A percentile compares a stretch with the other conserved stretches of the same genome.
Conservation (phyloP, 495 filamentous ascomycete genomes). For the Melanomma pulvis-pyrius region DNA sequence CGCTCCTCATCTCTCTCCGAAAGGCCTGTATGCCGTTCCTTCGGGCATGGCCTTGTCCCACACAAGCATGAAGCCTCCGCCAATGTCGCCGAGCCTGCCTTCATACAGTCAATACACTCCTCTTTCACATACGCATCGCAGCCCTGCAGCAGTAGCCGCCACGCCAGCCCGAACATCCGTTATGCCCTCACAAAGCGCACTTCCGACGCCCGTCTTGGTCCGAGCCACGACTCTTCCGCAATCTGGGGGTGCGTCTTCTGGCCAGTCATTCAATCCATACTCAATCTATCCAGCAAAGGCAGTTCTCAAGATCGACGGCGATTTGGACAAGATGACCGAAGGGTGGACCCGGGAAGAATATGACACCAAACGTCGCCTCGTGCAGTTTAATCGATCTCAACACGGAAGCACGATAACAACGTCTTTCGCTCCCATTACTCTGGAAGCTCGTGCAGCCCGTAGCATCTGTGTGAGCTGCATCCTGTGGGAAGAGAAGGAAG, state of each 20-base stretch:
- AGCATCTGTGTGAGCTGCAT: slow-evolving; percentile 51
- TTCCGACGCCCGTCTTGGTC: slow-evolving; percentile 68
- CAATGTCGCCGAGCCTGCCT: slow-evolving; percentile 28
- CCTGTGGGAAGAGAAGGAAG: slow-evolving; percentile 85
- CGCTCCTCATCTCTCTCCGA: slow-evolving; percentile 26
- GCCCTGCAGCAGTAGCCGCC: slow-evolving; percentile 41
- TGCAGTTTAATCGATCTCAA: slow-evolving; percentile 82
- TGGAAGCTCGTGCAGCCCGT: slow-evolving; percentile 41
- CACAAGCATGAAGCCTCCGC: slow-evolving; percentile 33
- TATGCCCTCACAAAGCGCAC: slow-evolving; percentile 50
- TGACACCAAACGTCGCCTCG: slow-evolving; percentile 74
- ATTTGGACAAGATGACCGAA: slow-evolving; percentile 76
- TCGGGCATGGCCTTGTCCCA: slow-evolving; percentile 26
- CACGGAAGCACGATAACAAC: slow-evolving; percentile 47
- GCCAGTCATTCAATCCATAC: slow-evolving; percentile 73
- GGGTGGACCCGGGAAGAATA: slow-evolving; percentile 81
- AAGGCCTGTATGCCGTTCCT: slow-evolving; percentile 29
- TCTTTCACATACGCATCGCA: slow-evolving; percentile 43
- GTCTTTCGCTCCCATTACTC: slow-evolving; percentile 44
- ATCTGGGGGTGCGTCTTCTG: slow-evolving; percentile 48
- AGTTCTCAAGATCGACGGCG: slow-evolving; percentile 78
- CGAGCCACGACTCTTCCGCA: slow-evolving; percentile 76
- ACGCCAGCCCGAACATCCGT: slow-evolving; percentile 48
- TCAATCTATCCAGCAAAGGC: slow-evolving; percentile 81
- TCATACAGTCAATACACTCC: slow-evolving; percentile 47